Evolutionary conservation across 768 basidiomycete species (phyloP), one percentile per base, ranked within the genome.

Genomic region (Kwoniella botswanensis): DNA sequence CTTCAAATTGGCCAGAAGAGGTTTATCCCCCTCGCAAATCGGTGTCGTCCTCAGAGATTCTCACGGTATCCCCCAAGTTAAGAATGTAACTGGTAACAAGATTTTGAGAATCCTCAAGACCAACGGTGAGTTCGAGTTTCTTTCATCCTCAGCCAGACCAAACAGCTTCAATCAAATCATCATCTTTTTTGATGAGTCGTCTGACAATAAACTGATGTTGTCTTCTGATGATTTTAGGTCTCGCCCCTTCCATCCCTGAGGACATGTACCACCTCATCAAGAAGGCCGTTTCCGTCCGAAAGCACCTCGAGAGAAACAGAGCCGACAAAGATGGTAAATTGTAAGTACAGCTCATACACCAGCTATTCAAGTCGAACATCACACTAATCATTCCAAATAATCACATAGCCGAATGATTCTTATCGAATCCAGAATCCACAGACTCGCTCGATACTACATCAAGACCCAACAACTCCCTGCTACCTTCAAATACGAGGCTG

Each of bases 201-300:
- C 35, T 50, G 46, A 50, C 46, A 50, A 15, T 50, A 15, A 18
- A 55, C 54, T 65, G 62, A 50, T 63, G 4, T 13, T 41, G 9
- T 12, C 22, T 21, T 59, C 42, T 18, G 11, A 26, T 15, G 24
- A 21, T 53, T 69, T 24, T 67, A 96, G 94, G 93, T 86, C 92
- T 98, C 87, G 94, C 91, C 85, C 94, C 96, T 82, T 88, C 90
- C 86, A 93, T 98, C 87, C 96, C 96, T 79, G 96, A 99, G 90
- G 96, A 97, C 89, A 92, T 98, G 74, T 97, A 93, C 92, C 91
- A 94, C 89, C 91, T 97, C 86, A 91, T 98, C 90, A 98, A 98
- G 91, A 99, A 98, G 90, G 96, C 96, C 85, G 94, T 99, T 83
- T 88, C 93, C 80, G 94, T 99, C 83, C 94, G 95, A 86, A 98